Evolutionary conservation across 2,329 filamentous ascomycete species (phyloP).

Genomic region (Harringtonia aguacate): DNA sequence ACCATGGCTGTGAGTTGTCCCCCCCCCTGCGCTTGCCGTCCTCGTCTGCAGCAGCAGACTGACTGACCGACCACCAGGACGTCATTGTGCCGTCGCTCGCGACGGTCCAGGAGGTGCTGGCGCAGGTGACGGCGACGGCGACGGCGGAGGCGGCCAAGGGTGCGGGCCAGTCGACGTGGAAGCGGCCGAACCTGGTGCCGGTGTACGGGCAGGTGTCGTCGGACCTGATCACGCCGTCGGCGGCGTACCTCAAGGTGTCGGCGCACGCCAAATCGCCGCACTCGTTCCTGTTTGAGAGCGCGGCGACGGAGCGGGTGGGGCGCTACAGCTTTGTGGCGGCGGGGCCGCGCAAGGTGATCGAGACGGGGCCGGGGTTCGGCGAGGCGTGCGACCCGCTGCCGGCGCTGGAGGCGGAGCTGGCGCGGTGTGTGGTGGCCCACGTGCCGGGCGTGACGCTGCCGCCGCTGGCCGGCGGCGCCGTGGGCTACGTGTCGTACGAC

Average conservation of each 20-base stretch:
- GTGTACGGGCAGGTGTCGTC: slow-evolving; percentile 33
- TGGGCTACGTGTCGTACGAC: slow-evolving; percentile 96
- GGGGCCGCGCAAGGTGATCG: slow-evolving; percentile 67
- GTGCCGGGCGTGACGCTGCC: slow-evolving; percentile 77
- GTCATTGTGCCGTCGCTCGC: slow-evolving; percentile 16
- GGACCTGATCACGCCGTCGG: slow-evolving; percentile 88
- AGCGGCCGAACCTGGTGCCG: slow-evolving; percentile 13
- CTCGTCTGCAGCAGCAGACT: background rate
- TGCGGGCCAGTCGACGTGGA: slow-evolving; percentile 4
- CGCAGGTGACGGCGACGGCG: slow-evolving; percentile 6
- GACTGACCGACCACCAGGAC: slow-evolving; percentile 8
- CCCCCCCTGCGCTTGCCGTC: background rate
- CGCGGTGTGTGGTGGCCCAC: slow-evolving; percentile 66
- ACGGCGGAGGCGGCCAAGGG: slow-evolving; percentile 7
- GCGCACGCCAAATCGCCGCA: slow-evolving; percentile 54
- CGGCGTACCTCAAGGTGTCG: slow-evolving; percentile 87
- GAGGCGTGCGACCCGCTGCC: slow-evolving; percentile 76
- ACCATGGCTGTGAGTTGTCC: no score
- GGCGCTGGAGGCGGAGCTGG: slow-evolving; percentile 69
- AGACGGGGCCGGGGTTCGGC: slow-evolving; percentile 81
- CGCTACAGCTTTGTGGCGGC: slow-evolving; percentile 84
- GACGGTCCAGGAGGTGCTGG: slow-evolving; percentile 12
- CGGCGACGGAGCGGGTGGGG: slow-evolving; percentile 80
- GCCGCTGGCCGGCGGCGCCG: slow-evolving; percentile 79
- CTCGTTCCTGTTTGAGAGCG: slow-evolving; percentile 93